Conservation (phyloP, 495 filamentous ascomycete genomes). For the Annulohypoxylon moriforme region DNA sequence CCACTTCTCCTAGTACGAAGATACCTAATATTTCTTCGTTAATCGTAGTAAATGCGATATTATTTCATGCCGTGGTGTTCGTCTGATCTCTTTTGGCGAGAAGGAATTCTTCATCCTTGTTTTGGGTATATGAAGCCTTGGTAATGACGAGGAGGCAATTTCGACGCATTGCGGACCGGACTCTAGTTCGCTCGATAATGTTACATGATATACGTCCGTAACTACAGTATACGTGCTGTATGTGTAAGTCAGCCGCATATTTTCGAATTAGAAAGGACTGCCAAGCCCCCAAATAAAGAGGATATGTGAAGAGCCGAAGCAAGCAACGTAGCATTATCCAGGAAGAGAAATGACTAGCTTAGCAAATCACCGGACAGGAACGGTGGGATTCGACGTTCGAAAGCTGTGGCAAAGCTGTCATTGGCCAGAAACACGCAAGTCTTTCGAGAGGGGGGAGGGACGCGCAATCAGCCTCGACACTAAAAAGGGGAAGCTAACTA, state of each 20-base stretch:
- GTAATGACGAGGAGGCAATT: constrained; percentile 27
- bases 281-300: constrained; percentile 34
- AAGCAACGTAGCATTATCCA: constrained; percentile 46
- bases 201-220: constrained; percentile 36
- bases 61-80: constrained; percentile 13
- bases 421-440: constrained; percentile 45
- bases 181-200: constrained; percentile 24
- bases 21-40: neutral
- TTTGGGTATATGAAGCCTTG: constrained; percentile 16
- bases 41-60: constrained; percentile 3
- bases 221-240: constrained; percentile 25
- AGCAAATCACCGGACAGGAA: constrained; percentile 41
- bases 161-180: constrained; percentile 14
- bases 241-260: constrained; percentile 38
- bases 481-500: constrained; percentile 35
- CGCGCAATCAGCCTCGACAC: constrained; percentile 45
- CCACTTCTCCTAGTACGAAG: neutral
- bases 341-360: constrained; percentile 33
- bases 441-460: constrained; percentile 39
- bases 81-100: constrained; percentile 11
- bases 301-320: constrained; percentile 44
- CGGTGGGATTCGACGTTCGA: constrained; percentile 42
- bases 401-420: constrained; percentile 34
- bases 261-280: constrained; percentile 38
- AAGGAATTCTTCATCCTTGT: constrained; percentile 11